These are phyloP conservation scores for Nothophoma quercina DNA, from an alignment of 2,329 filamentous ascomycete genomes.

Conservation along the genomic window DNA sequence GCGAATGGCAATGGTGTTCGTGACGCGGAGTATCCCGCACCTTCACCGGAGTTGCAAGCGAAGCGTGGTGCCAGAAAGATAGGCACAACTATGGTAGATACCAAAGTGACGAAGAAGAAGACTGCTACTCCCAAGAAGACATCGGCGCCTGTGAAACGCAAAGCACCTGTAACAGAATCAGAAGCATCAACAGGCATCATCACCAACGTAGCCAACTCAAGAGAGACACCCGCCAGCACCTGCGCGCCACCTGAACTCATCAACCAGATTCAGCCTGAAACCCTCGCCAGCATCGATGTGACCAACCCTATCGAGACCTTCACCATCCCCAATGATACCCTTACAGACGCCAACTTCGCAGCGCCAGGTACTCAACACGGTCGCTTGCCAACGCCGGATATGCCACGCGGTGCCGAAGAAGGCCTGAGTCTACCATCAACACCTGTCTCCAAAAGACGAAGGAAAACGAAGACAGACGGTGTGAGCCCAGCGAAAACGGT, in stretches of 20 bases:
- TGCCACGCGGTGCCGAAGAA: conserved; percentile 15
- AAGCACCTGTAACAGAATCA: conserved; percentile 8
- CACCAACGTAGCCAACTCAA: conserved; percentile 2
- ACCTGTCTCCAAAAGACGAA: conserved; percentile 40
- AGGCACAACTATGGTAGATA: background rate
- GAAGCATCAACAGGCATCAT: background rate
- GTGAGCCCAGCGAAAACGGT: conserved; percentile 30
- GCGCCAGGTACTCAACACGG: background rate
- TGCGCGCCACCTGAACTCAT: too few species aligned
- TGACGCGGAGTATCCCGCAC: background rate
- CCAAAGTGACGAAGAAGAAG: background rate
- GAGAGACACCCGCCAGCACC: too few species aligned
- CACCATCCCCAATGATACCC: background rate
- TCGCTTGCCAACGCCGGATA: background rate
- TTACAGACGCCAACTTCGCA: background rate
- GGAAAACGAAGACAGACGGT: conserved; percentile 10
- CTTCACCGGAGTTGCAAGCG: background rate
- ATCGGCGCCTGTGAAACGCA: conserved; percentile 28
- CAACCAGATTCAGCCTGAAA: too few species aligned
- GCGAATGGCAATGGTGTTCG: background rate
- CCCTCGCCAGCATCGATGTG: background rate
- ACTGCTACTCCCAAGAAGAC: conserved; percentile 7
- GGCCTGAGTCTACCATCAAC: conserved; percentile 38
- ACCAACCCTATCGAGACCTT: background rate
- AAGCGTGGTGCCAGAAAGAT: background rate